Percentiles rank a stretch among this genome's conserved stretches.
Conservation (phyloP, 2,329 filamentous ascomycete genomes). For the Xylaria sp. region DNA sequence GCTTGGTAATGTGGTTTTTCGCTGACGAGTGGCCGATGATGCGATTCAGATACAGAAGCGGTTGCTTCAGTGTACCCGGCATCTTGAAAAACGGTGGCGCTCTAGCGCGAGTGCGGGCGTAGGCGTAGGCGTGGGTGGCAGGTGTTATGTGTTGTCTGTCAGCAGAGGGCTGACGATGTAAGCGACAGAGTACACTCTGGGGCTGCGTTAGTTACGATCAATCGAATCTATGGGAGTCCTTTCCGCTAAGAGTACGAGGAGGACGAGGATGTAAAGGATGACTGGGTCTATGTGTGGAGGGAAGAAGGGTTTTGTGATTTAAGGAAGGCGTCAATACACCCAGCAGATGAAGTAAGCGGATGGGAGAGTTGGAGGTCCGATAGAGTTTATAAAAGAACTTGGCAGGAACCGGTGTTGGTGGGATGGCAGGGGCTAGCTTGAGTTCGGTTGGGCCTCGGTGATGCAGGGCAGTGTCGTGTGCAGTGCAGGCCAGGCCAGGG, state of each 20-base stretch:
- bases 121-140: background rate
- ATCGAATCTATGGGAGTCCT: background rate
- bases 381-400: slow-evolving; percentile 39
- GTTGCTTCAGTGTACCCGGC: slow-evolving; percentile 52
- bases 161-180: too few species aligned
- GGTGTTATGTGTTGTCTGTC: too few species aligned
- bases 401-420: slow-evolving; percentile 30
- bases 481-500: background rate
- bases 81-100: slow-evolving; percentile 40
- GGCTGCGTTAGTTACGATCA: too few species aligned
- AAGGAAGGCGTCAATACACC: slow-evolving; percentile 6
- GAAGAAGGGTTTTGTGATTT: background rate
- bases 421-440: background rate
- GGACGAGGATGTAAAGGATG: background rate
- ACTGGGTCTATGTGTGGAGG: background rate
- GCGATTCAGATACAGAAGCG: slow-evolving; percentile 54
- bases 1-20: slow-evolving; percentile 55
- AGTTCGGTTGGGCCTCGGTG: background rate
- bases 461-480: too few species aligned
- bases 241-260: background rate
- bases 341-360: background rate
- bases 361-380: background rate
- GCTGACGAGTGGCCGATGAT: slow-evolving; percentile 53
- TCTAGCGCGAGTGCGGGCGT: background rate
- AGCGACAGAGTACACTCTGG: too few species aligned